phyloP scores from a whole-genome alignment of 345 rosid genomes.

The Draba incana region DNA sequence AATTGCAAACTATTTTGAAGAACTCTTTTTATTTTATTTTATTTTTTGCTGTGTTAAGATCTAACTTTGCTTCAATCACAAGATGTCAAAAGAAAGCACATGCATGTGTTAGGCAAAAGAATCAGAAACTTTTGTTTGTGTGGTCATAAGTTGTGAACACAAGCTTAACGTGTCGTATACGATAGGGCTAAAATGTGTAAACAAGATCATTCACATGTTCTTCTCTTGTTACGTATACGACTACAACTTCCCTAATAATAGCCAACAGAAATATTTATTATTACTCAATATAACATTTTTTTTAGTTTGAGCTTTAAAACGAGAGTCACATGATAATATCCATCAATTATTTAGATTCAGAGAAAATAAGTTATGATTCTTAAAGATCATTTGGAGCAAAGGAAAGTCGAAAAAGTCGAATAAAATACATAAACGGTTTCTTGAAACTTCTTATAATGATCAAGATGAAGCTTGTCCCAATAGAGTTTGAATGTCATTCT shows the following conservation, averaged over 20 bases:
- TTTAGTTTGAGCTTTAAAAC: background rate
- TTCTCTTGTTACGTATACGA: slow-evolving; percentile 33
- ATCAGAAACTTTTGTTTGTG: slow-evolving; percentile 12
- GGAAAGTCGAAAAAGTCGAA: too few species aligned
- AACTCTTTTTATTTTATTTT: slow-evolving; percentile 59
- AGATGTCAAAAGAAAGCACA: slow-evolving; percentile 22
- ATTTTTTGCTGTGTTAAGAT: slow-evolving; percentile 71
- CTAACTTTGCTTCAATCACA: slow-evolving; percentile 38
- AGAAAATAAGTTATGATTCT: slow-evolving; percentile 7
- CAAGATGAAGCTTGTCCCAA: slow-evolving; percentile 52
- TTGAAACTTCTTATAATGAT: too few species aligned
- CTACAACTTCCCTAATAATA: background rate
- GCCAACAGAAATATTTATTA: background rate
- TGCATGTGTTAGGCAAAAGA: slow-evolving; percentile 18
- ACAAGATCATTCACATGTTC: slow-evolving; percentile 34
- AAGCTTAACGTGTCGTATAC: slow-evolving; percentile 35
- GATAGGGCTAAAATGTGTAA: slow-evolving; percentile 18
- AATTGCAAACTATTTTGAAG: slow-evolving; percentile 47
- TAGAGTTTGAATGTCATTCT: slow-evolving; percentile 73
- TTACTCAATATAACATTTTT: background rate
- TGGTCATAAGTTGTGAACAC: slow-evolving; percentile 37
- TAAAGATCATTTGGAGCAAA: too few species aligned
- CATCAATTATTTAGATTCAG: slow-evolving; percentile 10
- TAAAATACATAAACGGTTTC: too few species aligned
- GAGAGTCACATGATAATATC: slow-evolving; percentile 27